Evolutionary conservation across 768 basidiomycete genomes (phyloP).

Genomic region (Lactarius hatsudake): DNA sequence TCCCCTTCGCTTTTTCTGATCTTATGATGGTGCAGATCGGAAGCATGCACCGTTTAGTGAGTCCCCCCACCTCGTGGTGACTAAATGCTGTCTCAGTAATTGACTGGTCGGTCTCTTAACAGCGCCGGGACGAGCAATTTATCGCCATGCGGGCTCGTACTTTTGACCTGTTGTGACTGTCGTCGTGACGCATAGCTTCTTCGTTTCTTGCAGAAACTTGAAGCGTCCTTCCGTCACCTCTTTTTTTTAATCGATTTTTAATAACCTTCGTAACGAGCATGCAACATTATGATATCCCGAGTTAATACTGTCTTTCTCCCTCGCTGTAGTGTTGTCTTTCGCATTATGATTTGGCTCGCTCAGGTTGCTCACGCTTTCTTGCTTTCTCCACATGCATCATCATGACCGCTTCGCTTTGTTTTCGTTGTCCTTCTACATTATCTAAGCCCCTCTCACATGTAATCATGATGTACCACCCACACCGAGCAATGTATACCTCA

Average conservation of each 20-base stretch:
- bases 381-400: neutral
- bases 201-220: neutral
- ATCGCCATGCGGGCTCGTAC: neutral
- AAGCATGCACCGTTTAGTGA: constrained; percentile 9
- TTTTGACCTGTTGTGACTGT: neutral
- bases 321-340: neutral
- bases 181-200: neutral
- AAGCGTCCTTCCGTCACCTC: neutral
- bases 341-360: neutral
- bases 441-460: neutral
- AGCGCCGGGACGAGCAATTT: constrained; percentile 6
- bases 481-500: neutral
- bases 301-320: neutral
- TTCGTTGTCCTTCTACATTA: neutral
- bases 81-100: neutral
- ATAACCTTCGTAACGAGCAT: neutral
- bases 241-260: neutral
- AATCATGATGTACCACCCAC: neutral
- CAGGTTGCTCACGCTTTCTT: neutral
- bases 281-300: neutral
- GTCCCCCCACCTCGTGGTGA: neutral
- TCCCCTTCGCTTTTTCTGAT: neutral
- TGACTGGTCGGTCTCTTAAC: neutral
- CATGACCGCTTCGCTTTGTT: neutral
- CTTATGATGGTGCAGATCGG: constrained; percentile 3